These are phyloP conservation scores for Juglanconis oblonga DNA, from an alignment of 2,329 filamentous ascomycete species.

Conservation along the genomic window DNA sequence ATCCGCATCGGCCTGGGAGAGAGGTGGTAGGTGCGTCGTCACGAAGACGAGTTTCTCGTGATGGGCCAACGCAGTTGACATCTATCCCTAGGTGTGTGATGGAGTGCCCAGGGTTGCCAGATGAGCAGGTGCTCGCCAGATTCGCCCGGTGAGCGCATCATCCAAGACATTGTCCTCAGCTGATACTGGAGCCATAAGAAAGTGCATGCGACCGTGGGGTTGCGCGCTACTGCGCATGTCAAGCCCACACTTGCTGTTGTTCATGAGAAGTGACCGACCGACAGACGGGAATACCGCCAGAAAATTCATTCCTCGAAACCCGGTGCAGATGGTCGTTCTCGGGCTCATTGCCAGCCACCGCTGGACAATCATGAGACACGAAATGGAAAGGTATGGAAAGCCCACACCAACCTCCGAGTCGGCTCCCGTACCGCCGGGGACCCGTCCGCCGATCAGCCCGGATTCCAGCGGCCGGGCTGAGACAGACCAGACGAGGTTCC, in stretches of 20 bases:
- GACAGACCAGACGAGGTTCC: not conserved
- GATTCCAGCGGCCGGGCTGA: not conserved
- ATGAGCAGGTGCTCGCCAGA: too few relatives aligned
- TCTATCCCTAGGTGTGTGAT: too few relatives aligned
- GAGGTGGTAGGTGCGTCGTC: too few relatives aligned
- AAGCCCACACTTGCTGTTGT: not conserved
- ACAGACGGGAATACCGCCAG: not conserved
- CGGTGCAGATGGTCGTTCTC: not conserved
- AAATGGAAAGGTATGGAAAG: too few relatives aligned
- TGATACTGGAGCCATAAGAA: too few relatives aligned
- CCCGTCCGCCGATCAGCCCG: not conserved
- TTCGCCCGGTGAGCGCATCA: too few relatives aligned
- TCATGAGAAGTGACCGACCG: constrained; percentile 1
- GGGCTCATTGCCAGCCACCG: not conserved
- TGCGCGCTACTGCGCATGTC: constrained; percentile 2
- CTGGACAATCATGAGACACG: too few relatives aligned
- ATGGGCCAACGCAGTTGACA: too few relatives aligned
- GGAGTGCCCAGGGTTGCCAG: too few relatives aligned
- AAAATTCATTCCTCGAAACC: not conserved
- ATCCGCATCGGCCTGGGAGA: too few relatives aligned
- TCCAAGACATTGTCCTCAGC: too few relatives aligned
- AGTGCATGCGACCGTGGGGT: not conserved
- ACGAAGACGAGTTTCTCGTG: too few relatives aligned
- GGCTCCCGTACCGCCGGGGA: constrained; percentile 1
- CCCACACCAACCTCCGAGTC: constrained; percentile 1